Evolutionary conservation across 192 early-diverging fungal genomes (phyloP).

Genomic region (Coemansia sp.): DNA sequence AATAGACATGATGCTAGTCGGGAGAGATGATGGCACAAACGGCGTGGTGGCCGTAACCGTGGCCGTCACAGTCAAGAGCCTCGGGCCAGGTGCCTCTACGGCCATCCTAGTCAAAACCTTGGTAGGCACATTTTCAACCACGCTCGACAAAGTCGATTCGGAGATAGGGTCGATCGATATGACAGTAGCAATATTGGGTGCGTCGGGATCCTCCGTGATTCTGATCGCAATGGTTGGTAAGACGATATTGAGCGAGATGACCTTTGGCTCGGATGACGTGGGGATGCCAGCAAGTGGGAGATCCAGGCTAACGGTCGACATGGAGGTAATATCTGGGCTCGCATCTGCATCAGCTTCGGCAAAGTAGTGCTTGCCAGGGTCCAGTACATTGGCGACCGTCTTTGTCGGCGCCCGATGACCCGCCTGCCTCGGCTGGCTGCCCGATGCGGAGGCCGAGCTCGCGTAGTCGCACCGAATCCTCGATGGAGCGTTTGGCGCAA

Average conservation of each 20-base stretch:
- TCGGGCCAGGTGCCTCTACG: background rate
- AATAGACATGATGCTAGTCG: background rate
- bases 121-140: background rate
- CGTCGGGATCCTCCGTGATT: constrained; percentile 25
- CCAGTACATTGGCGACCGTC: background rate
- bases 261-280: constrained; percentile 33
- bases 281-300: background rate
- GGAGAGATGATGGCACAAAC: background rate
- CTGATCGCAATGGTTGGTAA: constrained; percentile 40
- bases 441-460: background rate
- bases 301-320: background rate
- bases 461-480: constrained; percentile 20
- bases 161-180: constrained; percentile 18
- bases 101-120: background rate
- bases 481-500: background rate
- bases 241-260: constrained; percentile 35
- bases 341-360: background rate
- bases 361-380: background rate
- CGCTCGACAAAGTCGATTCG: background rate
- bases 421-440: background rate
- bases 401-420: background rate
- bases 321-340: background rate
- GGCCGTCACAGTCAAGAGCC: constrained; percentile 3
- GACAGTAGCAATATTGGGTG: constrained; percentile 14
- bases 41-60: background rate